Percentiles rank a stretch among this genome's conserved stretches.
These are phyloP conservation scores for Penicillium sp. DNA, from an alignment of 2,329 filamentous ascomycete genomes.

Conservation along the genomic window DNA sequence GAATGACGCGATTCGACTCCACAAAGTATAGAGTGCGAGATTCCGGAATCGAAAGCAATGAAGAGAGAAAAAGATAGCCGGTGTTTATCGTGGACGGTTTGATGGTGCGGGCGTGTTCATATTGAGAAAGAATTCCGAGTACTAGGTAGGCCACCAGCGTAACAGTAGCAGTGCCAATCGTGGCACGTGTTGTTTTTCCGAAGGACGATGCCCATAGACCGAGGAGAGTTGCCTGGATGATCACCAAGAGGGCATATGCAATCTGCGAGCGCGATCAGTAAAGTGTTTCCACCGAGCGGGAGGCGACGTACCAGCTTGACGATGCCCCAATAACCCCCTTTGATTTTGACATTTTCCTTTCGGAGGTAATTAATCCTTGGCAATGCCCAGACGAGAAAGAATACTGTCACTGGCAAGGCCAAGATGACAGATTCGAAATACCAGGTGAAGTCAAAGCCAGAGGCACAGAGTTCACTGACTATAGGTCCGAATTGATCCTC, in stretches of 20 bases:
- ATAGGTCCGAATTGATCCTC: neutral
- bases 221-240: neutral
- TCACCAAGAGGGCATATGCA: neutral
- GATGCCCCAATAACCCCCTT: neutral
- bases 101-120: conserved; percentile 1
- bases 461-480: conserved; percentile 1
- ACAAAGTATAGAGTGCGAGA: neutral
- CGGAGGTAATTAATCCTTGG: neutral
- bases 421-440: conserved; percentile 2
- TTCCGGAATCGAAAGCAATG: neutral
- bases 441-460: conserved; percentile 2
- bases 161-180: neutral
- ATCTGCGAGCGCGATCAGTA: neutral
- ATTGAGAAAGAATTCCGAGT: conserved; percentile 1
- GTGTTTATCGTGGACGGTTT: neutral
- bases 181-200: neutral
- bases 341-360: neutral
- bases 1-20: neutral
- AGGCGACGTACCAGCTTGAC: neutral
- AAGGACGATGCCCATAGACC: neutral
- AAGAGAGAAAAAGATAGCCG: neutral
- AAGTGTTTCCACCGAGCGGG: neutral
- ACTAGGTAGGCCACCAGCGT: neutral
- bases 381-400: conserved; percentile 1
- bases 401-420: neutral